phyloP scores from a whole-genome alignment of 2,329 filamentous ascomycete genomes.

The Microascus cirrosus region DNA sequence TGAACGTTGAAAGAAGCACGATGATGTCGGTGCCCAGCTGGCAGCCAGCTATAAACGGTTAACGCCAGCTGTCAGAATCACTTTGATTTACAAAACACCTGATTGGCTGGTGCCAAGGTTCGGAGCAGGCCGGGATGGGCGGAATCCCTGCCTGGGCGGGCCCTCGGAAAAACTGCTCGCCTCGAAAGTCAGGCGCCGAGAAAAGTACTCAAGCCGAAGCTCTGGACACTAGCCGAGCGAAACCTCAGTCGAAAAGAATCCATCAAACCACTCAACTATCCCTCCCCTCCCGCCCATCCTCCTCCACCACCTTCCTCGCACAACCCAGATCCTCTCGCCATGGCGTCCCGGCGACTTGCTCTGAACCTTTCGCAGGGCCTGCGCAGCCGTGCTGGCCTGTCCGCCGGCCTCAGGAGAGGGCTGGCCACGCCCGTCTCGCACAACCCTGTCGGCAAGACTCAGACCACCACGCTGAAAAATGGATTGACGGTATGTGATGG shows the following conservation, averaged over 20 bases:
- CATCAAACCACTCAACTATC: conserved; percentile 10
- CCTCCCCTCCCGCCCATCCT: conserved; percentile 3
- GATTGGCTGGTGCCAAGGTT: conserved; percentile 20
- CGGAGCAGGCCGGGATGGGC: conserved; percentile 29
- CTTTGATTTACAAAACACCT: conserved; percentile 8
- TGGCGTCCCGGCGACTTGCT: conserved; percentile 97
- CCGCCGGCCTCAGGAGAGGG: conserved; percentile 69
- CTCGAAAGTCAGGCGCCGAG: conserved; percentile 28
- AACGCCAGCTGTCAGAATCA: background rate
- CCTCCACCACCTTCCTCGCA: conserved; percentile 25
- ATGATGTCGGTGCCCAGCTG: background rate
- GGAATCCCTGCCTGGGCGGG: background rate
- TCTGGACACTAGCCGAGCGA: conserved; percentile 15
- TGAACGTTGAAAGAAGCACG: background rate
- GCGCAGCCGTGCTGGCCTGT: conserved; percentile 76
- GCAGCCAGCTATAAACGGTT: background rate
- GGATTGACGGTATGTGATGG: conserved; percentile 70
- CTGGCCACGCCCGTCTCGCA: conserved; percentile 73
- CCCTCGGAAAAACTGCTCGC: conserved; percentile 9
- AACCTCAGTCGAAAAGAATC: conserved; percentile 25
- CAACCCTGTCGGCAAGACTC: conserved; percentile 62
- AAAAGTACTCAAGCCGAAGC: conserved; percentile 28
- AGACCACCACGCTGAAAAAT: conserved; percentile 94
- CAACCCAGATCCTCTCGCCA: conserved; percentile 37
- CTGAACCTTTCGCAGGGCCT: conserved; percentile 86